These are phyloP conservation scores for Tuber calosporum DNA, from an alignment of 495 filamentous ascomycete species.

Conservation along the genomic window DNA sequence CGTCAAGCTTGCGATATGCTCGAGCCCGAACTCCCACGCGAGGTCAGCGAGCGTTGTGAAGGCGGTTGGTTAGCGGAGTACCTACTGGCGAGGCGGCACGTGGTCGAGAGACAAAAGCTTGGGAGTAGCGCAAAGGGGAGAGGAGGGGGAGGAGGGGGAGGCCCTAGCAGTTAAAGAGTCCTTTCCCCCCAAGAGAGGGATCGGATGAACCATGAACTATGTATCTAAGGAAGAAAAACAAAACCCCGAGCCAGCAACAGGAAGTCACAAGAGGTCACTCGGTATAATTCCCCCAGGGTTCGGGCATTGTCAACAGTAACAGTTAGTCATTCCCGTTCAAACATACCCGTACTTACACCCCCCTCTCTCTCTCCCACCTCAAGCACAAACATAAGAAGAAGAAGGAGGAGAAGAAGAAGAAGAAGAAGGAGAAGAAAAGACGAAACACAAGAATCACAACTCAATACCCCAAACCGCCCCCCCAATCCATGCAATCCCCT, in stretches of 20 bases:
- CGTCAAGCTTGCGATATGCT: constrained; percentile 1
- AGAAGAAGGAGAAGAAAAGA: background rate
- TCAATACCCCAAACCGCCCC: background rate
- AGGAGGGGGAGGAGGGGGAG: background rate
- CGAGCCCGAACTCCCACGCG: background rate
- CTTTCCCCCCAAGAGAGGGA: background rate
- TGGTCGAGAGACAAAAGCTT: background rate
- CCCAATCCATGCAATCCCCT: constrained; percentile 1
- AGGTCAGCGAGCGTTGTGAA: background rate
- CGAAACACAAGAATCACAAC: background rate
- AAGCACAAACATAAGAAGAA: background rate
- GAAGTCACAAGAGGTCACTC: background rate
- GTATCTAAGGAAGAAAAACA: background rate
- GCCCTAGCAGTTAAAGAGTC: background rate
- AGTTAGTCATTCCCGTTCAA: background rate
- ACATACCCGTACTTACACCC: background rate
- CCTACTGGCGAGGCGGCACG: background rate
- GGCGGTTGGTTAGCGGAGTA: background rate
- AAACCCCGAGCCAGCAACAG: background rate
- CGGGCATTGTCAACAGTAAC: background rate
- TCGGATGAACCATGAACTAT: background rate
- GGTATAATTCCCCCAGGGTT: background rate
- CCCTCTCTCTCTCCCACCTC: too few species aligned
- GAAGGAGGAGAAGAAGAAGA: background rate
- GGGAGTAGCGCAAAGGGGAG: background rate